Evolutionary conservation across 257 asterid genomes (phyloP).

Genomic region (Asclepias syriaca): DNA sequence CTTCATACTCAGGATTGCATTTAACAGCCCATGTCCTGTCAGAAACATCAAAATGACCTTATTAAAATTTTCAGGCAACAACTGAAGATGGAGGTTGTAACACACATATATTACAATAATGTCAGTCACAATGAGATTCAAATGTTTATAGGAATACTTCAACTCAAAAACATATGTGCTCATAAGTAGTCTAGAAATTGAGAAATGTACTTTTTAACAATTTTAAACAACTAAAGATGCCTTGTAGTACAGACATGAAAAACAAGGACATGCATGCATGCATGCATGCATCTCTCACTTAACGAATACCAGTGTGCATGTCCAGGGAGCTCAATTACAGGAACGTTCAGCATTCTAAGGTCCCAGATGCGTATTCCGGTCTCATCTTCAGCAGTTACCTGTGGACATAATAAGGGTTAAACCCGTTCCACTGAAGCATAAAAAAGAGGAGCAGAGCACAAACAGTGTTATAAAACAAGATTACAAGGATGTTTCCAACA

Average conservation of each 20-base stretch:
- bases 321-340: conserved; percentile 86
- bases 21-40: conserved; percentile 93
- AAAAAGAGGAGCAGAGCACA: neutral
- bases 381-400: conserved; percentile 99
- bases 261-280: conserved; percentile 10
- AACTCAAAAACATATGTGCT: neutral
- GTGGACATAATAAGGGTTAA: conserved; percentile 7
- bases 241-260: conserved; percentile 8
- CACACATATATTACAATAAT: neutral
- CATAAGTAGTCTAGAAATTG: neutral
- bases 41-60: conserved; percentile 27
- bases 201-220: neutral
- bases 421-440: neutral
- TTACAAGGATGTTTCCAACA: neutral
- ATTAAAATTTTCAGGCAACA: neutral
- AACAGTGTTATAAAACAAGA: neutral
- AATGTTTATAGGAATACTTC: neutral
- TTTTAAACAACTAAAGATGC: conserved; percentile 5
- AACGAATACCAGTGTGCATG: conserved; percentile 89
- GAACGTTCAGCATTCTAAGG: conserved; percentile 68
- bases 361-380: conserved; percentile 94
- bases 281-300: conserved; percentile 1
- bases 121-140: neutral
- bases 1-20: conserved; percentile 87
- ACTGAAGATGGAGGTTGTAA: neutral